Conservation (phyloP, 1,139 yeast genomes). For the Hansenula sp. region DNA sequence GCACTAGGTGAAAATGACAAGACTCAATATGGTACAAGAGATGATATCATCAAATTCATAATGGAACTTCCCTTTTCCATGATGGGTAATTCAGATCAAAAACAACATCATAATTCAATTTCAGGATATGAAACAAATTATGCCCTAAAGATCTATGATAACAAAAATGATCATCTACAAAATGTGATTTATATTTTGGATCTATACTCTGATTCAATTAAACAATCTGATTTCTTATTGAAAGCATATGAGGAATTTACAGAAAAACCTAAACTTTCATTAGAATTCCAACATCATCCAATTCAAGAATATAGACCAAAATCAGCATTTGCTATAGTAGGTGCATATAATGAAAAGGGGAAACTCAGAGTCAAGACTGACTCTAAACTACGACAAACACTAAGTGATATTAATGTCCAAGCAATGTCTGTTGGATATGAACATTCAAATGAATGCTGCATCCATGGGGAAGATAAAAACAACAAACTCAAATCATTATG, state of each 20-base stretch:
- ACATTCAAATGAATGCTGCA: conserved; percentile 52
- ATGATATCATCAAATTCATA: conserved; percentile 20
- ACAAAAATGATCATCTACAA: conserved; percentile 5
- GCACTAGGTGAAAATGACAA: conserved; percentile 62
- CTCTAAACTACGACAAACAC: conserved; percentile 12
- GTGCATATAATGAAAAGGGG: conserved; percentile 44
- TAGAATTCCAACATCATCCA: conserved; percentile 46
- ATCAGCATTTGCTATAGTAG: conserved; percentile 44
- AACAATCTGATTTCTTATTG: conserved; percentile 3
- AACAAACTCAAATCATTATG: conserved; percentile 29
- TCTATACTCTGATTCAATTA: conserved; percentile 5
- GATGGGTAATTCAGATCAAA: conserved; percentile 4
- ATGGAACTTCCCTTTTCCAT: conserved; percentile 19
- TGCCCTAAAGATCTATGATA: conserved; percentile 13
- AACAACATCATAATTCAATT: conserved; percentile 1
- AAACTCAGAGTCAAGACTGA: conserved; percentile 31
- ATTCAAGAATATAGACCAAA: conserved; percentile 47
- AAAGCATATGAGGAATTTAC: conserved; percentile 4
- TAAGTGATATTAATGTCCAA: conserved; percentile 21
- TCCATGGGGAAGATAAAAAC: conserved; percentile 18
- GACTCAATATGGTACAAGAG: conserved; percentile 14
- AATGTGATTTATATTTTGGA: conserved; percentile 17
- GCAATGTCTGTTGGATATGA: conserved; percentile 52
- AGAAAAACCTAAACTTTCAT: conserved; percentile 17
- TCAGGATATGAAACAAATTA: conserved; percentile 10